A percentile compares a stretch with the other conserved stretches of the same genome.
Conservation (phyloP, 176 grass and related monocot species). For the Musa troglodytarum region DNA sequence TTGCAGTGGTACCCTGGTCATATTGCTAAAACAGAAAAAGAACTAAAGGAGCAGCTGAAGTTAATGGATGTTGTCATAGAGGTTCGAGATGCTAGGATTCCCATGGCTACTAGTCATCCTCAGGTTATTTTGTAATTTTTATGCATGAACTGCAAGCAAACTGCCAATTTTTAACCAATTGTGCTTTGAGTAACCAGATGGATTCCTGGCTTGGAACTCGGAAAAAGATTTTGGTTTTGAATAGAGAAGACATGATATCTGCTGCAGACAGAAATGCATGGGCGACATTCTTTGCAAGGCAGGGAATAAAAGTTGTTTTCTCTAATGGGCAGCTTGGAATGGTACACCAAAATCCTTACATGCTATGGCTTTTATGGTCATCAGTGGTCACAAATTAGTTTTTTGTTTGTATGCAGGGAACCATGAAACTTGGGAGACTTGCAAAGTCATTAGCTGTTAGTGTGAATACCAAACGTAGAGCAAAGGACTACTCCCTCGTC, state of each 20-base stretch:
- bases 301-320: conserved; percentile 75
- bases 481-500: conserved; percentile 83
- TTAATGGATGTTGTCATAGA: conserved; percentile 99
- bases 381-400: neutral
- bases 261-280: conserved; percentile 76
- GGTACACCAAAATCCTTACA: conserved; percentile 30
- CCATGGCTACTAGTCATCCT: conserved; percentile 86
- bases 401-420: conserved; percentile 49
- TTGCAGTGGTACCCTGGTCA: conserved; percentile 98
- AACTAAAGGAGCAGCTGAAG: conserved; percentile 79
- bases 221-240: conserved; percentile 87
- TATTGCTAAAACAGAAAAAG: conserved; percentile 97
- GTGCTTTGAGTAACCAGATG: conserved; percentile 47
- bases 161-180: neutral
- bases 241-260: conserved; percentile 94
- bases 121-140: conserved; percentile 42
- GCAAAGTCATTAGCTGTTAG: conserved; percentile 70
- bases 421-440: conserved; percentile 87
- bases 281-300: conserved; percentile 74
- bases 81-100: conserved; percentile 86
- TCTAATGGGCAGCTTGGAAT: conserved; percentile 91
- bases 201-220: conserved; percentile 84
- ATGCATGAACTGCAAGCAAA: conserved; percentile 8
- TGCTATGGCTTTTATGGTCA: neutral
- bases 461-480: conserved; percentile 79